These are phyloP conservation scores for Boletales sp. DNA, from an alignment of 768 basidiomycete genomes.

Conservation along the genomic window DNA sequence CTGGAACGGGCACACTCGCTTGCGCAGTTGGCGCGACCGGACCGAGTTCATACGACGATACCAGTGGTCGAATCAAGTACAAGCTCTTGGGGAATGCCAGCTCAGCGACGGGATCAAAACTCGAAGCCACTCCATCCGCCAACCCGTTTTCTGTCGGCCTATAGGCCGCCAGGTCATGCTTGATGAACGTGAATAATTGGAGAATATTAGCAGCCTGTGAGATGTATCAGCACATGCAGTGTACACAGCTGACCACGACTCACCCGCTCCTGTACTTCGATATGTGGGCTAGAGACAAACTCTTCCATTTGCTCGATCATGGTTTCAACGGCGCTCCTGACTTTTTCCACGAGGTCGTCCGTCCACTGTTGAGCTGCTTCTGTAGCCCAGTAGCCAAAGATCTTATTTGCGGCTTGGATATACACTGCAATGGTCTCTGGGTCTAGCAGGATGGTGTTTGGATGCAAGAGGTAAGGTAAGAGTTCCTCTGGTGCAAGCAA, in stretches of 20 bases:
- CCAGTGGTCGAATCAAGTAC: conserved; percentile 79
- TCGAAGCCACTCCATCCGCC: conserved; percentile 35
- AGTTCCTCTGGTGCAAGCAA: conserved; percentile 75
- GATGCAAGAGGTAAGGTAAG: conserved; percentile 64
- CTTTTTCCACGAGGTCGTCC: conserved; percentile 60
- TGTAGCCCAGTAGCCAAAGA: conserved; percentile 83
- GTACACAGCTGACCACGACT: conserved; percentile 20
- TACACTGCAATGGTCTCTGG: conserved; percentile 74
- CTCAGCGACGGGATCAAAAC: conserved; percentile 34
- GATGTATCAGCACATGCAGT: conserved; percentile 2
- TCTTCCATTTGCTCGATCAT: conserved; percentile 55
- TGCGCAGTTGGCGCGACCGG: conserved; percentile 82
- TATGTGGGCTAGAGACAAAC: conserved; percentile 60
- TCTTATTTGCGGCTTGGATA: conserved; percentile 78
- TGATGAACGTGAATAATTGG: conserved; percentile 72
- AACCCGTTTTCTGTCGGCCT: conserved; percentile 39
- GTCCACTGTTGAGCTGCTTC: conserved; percentile 77
- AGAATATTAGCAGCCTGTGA: conserved; percentile 75
- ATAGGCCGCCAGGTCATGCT: conserved; percentile 63
- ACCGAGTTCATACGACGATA: conserved; percentile 74
- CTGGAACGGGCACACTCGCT: conserved; percentile 74
- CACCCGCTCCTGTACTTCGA: conserved; percentile 93
- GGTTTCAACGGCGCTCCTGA: conserved; percentile 60
- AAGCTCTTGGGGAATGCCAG: conserved; percentile 84
- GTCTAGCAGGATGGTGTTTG: conserved; percentile 50